Percentiles rank a stretch among this genome's conserved stretches.
Conservation (phyloP, 164 flowering plant genomes). For the Warburgia ugandensis region DNA sequence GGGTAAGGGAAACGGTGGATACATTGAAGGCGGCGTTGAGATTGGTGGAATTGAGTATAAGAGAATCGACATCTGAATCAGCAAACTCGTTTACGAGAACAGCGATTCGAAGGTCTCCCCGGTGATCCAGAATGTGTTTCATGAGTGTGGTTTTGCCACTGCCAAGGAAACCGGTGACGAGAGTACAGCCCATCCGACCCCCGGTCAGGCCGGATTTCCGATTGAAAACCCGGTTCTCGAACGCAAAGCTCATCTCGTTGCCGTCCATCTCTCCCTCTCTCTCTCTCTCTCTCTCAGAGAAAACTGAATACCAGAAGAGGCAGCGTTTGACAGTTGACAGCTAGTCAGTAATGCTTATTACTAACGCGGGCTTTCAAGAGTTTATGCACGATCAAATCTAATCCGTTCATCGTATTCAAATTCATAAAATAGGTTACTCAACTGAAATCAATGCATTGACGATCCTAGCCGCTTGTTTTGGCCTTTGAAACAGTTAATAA, state of each 20-base stretch:
- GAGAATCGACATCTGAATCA: slow-evolving; percentile 13
- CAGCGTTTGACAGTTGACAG: too few relatives aligned
- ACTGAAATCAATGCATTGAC: too few relatives aligned
- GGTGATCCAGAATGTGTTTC: slow-evolving; percentile 9
- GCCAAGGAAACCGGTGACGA: slow-evolving; percentile 12
- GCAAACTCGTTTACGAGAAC: slow-evolving; percentile 14
- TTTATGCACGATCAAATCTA: too few relatives aligned
- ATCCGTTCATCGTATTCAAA: too few relatives aligned
- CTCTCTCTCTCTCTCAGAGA: too few relatives aligned
- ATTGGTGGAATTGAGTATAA: slow-evolving; percentile 10
- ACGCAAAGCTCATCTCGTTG: slow-evolving; percentile 12
- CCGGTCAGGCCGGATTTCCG: slow-evolving; percentile 9
- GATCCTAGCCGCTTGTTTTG: too few relatives aligned
- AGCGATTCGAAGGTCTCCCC: slow-evolving; percentile 12
- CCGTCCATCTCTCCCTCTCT: slow-evolving; percentile 8
- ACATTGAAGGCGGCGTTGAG: slow-evolving; percentile 12
- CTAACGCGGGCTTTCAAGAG: too few relatives aligned
- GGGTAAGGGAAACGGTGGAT: slow-evolving; percentile 14
- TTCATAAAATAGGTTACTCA: too few relatives aligned
- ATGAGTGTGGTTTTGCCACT: slow-evolving; percentile 14
- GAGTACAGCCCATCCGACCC: slow-evolving; percentile 10
- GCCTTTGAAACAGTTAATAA: too few relatives aligned
- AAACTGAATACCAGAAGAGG: too few relatives aligned
- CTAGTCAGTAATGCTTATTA: too few relatives aligned
- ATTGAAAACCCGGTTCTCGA: slow-evolving; percentile 9